Percentiles rank a stretch among this genome's conserved stretches.
phyloP scores from a whole-genome alignment of 768 basidiomycete species.

The Trametes coccinea region DNA sequence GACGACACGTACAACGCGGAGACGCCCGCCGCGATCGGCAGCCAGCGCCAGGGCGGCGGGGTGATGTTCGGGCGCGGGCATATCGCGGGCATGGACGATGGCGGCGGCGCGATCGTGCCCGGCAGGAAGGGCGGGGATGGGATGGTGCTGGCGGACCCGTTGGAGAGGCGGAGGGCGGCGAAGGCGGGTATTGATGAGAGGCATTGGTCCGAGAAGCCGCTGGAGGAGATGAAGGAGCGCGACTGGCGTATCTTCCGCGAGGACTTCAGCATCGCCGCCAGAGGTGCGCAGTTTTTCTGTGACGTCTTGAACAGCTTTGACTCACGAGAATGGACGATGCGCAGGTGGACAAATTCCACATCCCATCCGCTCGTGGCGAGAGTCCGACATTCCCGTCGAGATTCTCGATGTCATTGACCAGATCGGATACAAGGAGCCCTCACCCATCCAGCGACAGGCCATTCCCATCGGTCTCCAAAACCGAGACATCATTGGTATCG shows the following conservation, averaged over 20 bases:
- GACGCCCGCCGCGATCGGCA: slow-evolving; percentile 68
- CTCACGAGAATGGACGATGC: no score
- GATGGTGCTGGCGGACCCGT: slow-evolving; percentile 69
- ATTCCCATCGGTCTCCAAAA: slow-evolving; percentile 99
- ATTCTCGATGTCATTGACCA: slow-evolving; percentile 84
- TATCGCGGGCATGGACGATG: slow-evolving; percentile 86
- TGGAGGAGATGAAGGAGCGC: slow-evolving; percentile 92
- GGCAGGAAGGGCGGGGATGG: slow-evolving; percentile 38
- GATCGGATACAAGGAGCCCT: slow-evolving; percentile 97
- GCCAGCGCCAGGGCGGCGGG: slow-evolving; percentile 77
- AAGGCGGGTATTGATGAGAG: slow-evolving; percentile 87
- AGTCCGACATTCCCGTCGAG: slow-evolving; percentile 76
- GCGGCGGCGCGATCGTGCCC: slow-evolving; percentile 45
- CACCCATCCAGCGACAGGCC: slow-evolving; percentile 95
- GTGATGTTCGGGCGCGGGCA: slow-evolving; percentile 88
- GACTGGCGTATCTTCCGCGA: slow-evolving; percentile 99
- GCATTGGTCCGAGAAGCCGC: slow-evolving; percentile 95
- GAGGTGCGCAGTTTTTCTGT: slow-evolving; percentile 55
- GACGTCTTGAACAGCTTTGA: neutral
- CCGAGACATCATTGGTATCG: slow-evolving; percentile 96
- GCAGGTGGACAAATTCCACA: slow-evolving; percentile 91
- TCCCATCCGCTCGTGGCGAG: slow-evolving; percentile 89
- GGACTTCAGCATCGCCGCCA: slow-evolving; percentile 93
- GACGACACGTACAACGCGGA: slow-evolving; percentile 90
- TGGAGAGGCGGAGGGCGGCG: slow-evolving; percentile 80